Percentiles rank a stretch among this genome's conserved stretches.
Evolutionary conservation across 2,329 filamentous ascomycete genomes (phyloP).

Genomic region (Nannizziopsis arthrosporioides): DNA sequence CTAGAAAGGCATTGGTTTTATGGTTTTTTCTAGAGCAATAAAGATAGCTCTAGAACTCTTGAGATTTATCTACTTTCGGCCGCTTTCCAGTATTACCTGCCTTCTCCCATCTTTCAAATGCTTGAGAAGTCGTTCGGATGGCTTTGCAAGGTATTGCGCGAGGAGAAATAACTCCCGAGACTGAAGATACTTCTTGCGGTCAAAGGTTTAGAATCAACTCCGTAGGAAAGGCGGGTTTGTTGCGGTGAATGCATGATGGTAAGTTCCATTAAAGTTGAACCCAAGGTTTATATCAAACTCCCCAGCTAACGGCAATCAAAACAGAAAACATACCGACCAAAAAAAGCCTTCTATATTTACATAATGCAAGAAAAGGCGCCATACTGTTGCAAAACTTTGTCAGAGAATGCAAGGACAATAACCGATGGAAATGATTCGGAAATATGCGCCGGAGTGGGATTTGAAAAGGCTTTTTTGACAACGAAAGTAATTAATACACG

Average conservation of each 20-base stretch:
- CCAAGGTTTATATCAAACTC: constrained; percentile 4
- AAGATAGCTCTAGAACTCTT: too few relatives aligned
- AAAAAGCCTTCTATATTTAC: constrained; percentile 32
- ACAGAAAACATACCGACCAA: constrained; percentile 7
- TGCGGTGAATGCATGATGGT: not conserved
- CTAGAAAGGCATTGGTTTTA: too few relatives aligned
- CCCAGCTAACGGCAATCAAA: constrained; percentile 1
- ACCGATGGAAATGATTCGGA: constrained; percentile 26
- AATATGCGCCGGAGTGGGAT: constrained; percentile 36
- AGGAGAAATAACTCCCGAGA: too few relatives aligned
- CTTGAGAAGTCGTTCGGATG: too few relatives aligned
- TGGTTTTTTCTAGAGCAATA: too few relatives aligned
- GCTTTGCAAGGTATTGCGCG: too few relatives aligned
- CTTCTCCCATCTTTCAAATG: too few relatives aligned
- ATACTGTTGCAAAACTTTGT: not conserved
- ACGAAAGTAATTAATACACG: constrained; percentile 22
- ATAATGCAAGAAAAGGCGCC: constrained; percentile 22
- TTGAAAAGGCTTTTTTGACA: constrained; percentile 19
- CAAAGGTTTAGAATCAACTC: too few relatives aligned
- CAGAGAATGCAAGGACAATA: constrained; percentile 2
- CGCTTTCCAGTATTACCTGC: too few relatives aligned
- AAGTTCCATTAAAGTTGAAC: constrained; percentile 3
- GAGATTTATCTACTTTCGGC: too few relatives aligned
- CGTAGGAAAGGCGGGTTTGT: not conserved
- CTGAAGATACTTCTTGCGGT: too few relatives aligned